Evolutionary conservation across 1,284 basidiomycete species (phyloP), one percentile per base, ranked within the genome.

Genomic region (Gymnopus androsaceus): DNA sequence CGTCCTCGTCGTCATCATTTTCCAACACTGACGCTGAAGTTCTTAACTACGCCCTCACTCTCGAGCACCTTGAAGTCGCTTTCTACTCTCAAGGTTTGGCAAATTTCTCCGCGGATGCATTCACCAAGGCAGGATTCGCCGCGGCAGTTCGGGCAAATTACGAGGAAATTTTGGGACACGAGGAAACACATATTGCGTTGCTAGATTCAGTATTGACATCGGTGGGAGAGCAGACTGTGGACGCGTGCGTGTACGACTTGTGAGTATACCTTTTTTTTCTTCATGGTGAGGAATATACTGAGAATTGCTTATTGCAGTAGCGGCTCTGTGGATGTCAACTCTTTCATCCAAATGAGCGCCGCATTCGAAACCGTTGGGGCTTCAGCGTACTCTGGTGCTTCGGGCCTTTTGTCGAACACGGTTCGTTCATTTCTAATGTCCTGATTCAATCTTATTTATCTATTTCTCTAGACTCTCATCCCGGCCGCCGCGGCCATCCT

Each of bases 301-400:
- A 9, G 28, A n/a, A 14, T 3, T 23, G 7, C 19, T 7, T 21
- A 36, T 27, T 34, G 50, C 19, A 30, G 11, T 37, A 55, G 37
- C 31, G 87, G 86, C 69, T 77, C 79, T 61, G 69, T 69, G 14
- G 76, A 78, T 54, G 70, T 77, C 1, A 69, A 68, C 53, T 69
- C 75, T 2, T 89, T 88, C 67, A 71, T 80, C 31, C 73, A 76
- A 12, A 69, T 81, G 31, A 76, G 82, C 19, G 74, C 75, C 59
- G 73, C 81, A 7, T 67, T 90, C 17, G 85, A 88, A 67, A 79
- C 75, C 23, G 77, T 87, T 45, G 80, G 79, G n/a, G 72, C 74
- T 1, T 67, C 67, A 14, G 83, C 81, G 3, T 87, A 85, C 66
- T 74, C 77, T 53, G 85, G 85, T 17, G 78, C 79, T 1, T 72